phyloP scores from a whole-genome alignment of 2,329 filamentous ascomycete genomes.

The Fusarium sp. region DNA sequence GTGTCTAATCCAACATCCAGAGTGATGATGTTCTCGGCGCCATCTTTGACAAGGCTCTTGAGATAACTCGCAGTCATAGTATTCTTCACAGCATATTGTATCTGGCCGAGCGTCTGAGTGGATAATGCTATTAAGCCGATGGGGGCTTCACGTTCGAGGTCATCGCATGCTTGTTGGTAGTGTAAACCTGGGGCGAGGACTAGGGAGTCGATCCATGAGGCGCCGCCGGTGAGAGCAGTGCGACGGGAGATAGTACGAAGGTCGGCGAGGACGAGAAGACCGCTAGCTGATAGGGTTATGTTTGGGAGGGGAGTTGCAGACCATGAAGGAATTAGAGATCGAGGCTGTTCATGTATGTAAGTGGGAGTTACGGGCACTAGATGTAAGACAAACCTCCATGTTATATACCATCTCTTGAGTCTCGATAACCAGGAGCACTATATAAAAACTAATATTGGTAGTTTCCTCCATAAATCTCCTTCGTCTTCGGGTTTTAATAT shows the following conservation, averaged over 20 bases:
- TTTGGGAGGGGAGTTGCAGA: conserved; percentile 56
- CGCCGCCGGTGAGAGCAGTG: conserved; percentile 66
- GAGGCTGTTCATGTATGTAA: conserved; percentile 1
- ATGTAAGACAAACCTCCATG: conserved; percentile 25
- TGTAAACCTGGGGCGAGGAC: conserved; percentile 70
- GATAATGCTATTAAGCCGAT: conserved; percentile 47
- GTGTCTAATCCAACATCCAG: conserved; percentile 44
- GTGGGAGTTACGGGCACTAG: not conserved
- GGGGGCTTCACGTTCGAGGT: conserved; percentile 55
- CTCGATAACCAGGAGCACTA: not conserved
- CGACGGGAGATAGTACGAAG: conserved; percentile 65
- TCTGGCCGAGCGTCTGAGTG: conserved; percentile 25
- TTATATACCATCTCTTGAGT: not conserved
- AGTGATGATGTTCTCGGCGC: conserved; percentile 36
- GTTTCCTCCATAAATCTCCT: not conserved
- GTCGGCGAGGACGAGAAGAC: conserved; percentile 68
- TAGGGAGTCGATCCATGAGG: conserved; percentile 65
- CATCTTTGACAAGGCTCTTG: conserved; percentile 43
- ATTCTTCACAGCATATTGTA: conserved; percentile 56
- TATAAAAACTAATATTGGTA: not conserved
- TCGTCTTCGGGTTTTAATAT: not conserved
- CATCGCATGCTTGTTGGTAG: conserved; percentile 66
- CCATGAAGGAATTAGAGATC: conserved; percentile 55
- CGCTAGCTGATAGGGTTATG: conserved; percentile 61
- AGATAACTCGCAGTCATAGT: conserved; percentile 63